Evolutionary conservation across 352 stramenopile species (phyloP).

Genomic region (Blastocystis sp.): DNA sequence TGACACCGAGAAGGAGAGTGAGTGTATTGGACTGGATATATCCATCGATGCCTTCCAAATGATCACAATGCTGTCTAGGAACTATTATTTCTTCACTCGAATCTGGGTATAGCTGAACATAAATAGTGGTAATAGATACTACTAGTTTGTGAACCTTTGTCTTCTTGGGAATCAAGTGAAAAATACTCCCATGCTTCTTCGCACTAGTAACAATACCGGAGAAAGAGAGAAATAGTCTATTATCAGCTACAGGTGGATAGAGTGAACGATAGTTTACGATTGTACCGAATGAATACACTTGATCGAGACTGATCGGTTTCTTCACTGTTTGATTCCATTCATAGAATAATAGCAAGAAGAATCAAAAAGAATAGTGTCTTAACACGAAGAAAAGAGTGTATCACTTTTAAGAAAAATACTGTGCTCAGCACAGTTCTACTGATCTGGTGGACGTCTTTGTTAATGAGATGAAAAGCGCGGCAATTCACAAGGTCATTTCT

Average conservation of each 20-base stretch:
- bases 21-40: neutral
- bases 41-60: neutral
- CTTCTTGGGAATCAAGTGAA: neutral
- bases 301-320: neutral
- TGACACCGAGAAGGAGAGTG: slow-evolving; percentile 14
- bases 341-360: neutral
- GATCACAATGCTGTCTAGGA: neutral
- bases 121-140: neutral
- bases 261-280: neutral
- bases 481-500: neutral
- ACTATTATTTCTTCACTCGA: neutral
- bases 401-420: neutral
- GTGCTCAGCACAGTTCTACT: too few relatives aligned
- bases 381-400: neutral
- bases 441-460: neutral
- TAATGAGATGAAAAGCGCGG: neutral
- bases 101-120: neutral
- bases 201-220: neutral
- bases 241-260: neutral
- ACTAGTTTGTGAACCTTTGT: neutral
- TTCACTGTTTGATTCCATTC: neutral
- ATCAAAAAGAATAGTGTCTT: neutral
- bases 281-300: neutral
- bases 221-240: neutral
- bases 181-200: neutral